Percentiles rank a stretch among this genome's conserved stretches.
phyloP scores from a whole-genome alignment of 2,329 filamentous ascomycete species.

The Camillea tinctor region DNA sequence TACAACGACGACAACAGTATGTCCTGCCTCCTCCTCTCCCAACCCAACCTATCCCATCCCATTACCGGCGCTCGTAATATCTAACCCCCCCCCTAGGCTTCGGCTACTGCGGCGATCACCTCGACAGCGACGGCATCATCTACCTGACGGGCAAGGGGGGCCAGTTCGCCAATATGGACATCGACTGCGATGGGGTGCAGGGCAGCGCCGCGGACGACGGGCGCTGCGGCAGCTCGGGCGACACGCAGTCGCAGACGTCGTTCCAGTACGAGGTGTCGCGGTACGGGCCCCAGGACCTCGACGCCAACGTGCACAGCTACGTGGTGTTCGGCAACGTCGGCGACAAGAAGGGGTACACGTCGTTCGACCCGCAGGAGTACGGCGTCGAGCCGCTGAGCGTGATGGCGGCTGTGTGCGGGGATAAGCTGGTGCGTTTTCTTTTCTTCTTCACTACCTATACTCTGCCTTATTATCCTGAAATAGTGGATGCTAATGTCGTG shows the following conservation, averaged over 20 bases:
- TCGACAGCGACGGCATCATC: slow-evolving; percentile 35
- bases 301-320: slow-evolving; percentile 48
- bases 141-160: slow-evolving; percentile 43
- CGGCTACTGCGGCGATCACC: slow-evolving; percentile 44
- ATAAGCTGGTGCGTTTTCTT: slow-evolving; percentile 38
- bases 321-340: slow-evolving; percentile 49
- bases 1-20: slow-evolving; percentile 38
- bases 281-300: slow-evolving; percentile 39
- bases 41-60: too few relatives aligned
- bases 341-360: slow-evolving; percentile 26
- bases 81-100: slow-evolving; percentile 16
- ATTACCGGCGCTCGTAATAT: too few relatives aligned
- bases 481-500: too few relatives aligned
- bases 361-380: slow-evolving; percentile 37
- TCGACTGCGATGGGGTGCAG: slow-evolving; percentile 56
- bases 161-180: slow-evolving; percentile 53
- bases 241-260: slow-evolving; percentile 43
- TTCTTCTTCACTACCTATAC: not conserved
- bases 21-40: slow-evolving; percentile 1
- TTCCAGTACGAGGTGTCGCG: slow-evolving; percentile 38
- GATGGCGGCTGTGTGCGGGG: slow-evolving; percentile 51
- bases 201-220: slow-evolving; percentile 39
- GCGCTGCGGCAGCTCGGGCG: slow-evolving; percentile 42
- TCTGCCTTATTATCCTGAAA: not conserved
- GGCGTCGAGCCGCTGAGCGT: slow-evolving; percentile 48